Percentiles rank a stretch among this genome's conserved stretches.
Conservation (phyloP, 768 basidiomycete genomes). For the Pleurotus tuber-regium region DNA sequence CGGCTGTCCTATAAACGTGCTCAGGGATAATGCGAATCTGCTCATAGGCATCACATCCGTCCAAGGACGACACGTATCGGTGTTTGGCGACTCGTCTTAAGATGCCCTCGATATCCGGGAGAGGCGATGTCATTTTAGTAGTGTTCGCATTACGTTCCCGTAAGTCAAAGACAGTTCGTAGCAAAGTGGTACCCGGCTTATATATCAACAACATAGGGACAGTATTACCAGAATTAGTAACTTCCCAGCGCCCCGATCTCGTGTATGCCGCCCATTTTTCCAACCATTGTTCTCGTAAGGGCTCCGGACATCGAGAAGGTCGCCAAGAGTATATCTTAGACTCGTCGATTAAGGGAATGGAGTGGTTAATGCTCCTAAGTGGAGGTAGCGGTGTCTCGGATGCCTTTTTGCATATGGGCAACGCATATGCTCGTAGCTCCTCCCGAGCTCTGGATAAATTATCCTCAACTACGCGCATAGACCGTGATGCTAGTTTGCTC, state of each 20-base stretch:
- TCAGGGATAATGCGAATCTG: slow-evolving; percentile 27
- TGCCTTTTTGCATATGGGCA: slow-evolving; percentile 17
- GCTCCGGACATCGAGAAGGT: slow-evolving; percentile 22
- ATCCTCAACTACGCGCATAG: slow-evolving; percentile 8
- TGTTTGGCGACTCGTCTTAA: slow-evolving; percentile 24
- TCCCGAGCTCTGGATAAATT: slow-evolving; percentile 8
- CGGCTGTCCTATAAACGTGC: slow-evolving; percentile 19
- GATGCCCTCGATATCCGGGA: slow-evolving; percentile 41
- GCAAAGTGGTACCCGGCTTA: slow-evolving; percentile 23
- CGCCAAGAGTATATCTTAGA: slow-evolving; percentile 18
- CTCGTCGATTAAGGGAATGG: slow-evolving; percentile 23
- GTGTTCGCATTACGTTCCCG: slow-evolving; percentile 38
- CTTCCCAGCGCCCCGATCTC: slow-evolving; percentile 24
- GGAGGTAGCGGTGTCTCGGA: slow-evolving; percentile 23
- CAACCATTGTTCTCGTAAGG: slow-evolving; percentile 15
- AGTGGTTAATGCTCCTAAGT: slow-evolving; percentile 22
- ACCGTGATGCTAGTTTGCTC: slow-evolving; percentile 7
- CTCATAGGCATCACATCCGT: slow-evolving; percentile 38
- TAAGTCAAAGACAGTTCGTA: slow-evolving; percentile 35
- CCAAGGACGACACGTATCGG: slow-evolving; percentile 29
- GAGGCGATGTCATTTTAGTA: slow-evolving; percentile 27
- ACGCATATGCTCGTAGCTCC: slow-evolving; percentile 14
- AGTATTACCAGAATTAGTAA: slow-evolving; percentile 1
- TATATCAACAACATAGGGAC: slow-evolving; percentile 19
- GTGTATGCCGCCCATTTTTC: slow-evolving; percentile 22